Evolutionary conservation across 192 early-diverging fungal species (phyloP).

Genomic region (Coemansia sp.): DNA sequence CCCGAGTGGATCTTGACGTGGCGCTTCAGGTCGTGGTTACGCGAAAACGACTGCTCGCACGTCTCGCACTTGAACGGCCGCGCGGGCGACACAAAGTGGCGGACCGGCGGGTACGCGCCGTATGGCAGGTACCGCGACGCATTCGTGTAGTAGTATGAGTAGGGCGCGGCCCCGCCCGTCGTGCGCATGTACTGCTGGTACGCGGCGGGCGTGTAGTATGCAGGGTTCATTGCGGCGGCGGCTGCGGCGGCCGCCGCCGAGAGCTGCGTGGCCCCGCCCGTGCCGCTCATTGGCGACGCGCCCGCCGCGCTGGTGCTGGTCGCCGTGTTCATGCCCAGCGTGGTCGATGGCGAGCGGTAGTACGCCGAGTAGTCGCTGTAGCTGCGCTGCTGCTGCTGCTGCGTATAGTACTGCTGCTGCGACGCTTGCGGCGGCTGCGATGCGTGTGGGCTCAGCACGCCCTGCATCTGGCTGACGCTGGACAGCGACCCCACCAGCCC

Average conservation of each 20-base stretch:
- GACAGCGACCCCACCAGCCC: conserved; percentile 4
- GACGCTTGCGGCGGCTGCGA: conserved; percentile 14
- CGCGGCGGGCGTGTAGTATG: conserved; percentile 39
- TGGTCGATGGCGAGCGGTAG: conserved; percentile 46
- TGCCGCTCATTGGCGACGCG: conserved; percentile 22
- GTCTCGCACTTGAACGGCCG: conserved; percentile 57
- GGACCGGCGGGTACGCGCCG: conserved; percentile 44
- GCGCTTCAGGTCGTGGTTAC: conserved; percentile 73
- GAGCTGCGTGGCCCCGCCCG: conserved; percentile 17
- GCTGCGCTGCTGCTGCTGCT: conserved; percentile 24
- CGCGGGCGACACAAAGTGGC: conserved; percentile 53
- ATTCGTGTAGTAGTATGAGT: conserved; percentile 50
- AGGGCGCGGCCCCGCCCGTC: conserved; percentile 1
- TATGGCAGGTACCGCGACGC: conserved; percentile 47
- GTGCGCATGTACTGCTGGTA: conserved; percentile 51
- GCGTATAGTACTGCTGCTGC: conserved; percentile 16
- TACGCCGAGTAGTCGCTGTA: conserved; percentile 48
- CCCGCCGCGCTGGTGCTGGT: conserved; percentile 5
- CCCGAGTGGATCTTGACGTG: conserved; percentile 76
- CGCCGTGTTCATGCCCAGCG: conserved; percentile 17
- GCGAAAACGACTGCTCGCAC: conserved; percentile 60
- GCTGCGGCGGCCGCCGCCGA: conserved; percentile 34
- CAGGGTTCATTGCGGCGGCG: conserved; percentile 34
- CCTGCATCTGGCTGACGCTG: conserved; percentile 9
- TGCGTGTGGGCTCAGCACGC: conserved; percentile 3